phyloP scores from a whole-genome alignment of 1,284 basidiomycete species.

The Coniophora puteana region DNA sequence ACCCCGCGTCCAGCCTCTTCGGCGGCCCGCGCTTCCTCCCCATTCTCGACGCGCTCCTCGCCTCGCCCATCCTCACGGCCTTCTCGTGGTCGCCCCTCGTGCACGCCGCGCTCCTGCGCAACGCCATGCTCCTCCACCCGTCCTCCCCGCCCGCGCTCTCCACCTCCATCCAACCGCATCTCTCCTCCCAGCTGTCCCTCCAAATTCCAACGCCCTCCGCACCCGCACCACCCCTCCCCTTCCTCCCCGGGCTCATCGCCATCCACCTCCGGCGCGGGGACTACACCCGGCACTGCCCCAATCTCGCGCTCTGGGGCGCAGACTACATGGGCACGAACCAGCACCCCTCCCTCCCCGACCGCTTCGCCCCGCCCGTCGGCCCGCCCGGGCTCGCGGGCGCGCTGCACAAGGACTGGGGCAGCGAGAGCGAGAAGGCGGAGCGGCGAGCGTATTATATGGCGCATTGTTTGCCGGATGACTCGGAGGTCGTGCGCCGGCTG shows the following conservation, averaged over 20 bases:
- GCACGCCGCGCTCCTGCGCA: constrained; percentile 44
- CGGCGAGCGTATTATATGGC: constrained; percentile 36
- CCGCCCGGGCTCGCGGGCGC: no score
- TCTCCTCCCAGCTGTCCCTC: constrained; percentile 17
- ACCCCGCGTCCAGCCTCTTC: constrained; percentile 41
- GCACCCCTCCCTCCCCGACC: constrained; percentile 46
- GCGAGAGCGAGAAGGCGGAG: constrained; percentile 8
- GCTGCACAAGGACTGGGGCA: constrained; percentile 6
- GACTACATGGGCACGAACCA: constrained; percentile 58
- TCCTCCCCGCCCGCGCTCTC: constrained; percentile 13
- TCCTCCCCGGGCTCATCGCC: constrained; percentile 51
- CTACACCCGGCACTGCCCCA: constrained; percentile 56
- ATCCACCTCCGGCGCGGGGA: constrained; percentile 69
- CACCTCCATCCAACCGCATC: no score
- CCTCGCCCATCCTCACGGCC: constrained; percentile 47
- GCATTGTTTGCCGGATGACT: constrained; percentile 55
- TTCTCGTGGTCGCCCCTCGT: constrained; percentile 64
- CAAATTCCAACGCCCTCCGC: constrained; percentile 18
- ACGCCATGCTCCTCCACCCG: constrained; percentile 45
- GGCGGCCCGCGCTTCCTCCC: constrained; percentile 44
- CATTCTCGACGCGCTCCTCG: constrained; percentile 40
- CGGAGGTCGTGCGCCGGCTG: constrained; percentile 47
- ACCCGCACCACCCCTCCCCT: constrained; percentile 16
- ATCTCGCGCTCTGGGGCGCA: constrained; percentile 46
- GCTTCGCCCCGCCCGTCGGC: constrained; percentile 35